Evolutionary conservation across 805 yeast genomes (phyloP).

Genomic region (Metschnikowia baotianmanensis): DNA sequence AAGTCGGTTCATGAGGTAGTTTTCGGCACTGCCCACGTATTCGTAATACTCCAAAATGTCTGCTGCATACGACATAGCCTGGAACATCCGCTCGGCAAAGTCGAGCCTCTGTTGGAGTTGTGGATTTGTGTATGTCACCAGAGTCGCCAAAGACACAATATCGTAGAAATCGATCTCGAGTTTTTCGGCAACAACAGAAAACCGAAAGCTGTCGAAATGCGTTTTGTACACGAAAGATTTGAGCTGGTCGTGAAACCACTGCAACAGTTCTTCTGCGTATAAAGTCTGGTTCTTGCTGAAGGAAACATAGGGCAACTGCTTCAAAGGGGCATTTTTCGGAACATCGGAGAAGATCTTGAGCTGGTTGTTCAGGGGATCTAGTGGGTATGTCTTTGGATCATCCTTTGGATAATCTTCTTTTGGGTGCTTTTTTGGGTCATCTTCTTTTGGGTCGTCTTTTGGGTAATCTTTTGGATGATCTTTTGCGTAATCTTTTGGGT

Average conservation of each 20-base stretch:
- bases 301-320: too few relatives aligned
- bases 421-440: too few relatives aligned
- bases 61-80: not conserved
- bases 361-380: too few relatives aligned
- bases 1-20: slow-evolving; percentile 1
- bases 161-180: not conserved
- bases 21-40: slow-evolving; percentile 1
- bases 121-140: not conserved
- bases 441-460: too few relatives aligned
- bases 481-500: too few relatives aligned
- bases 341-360: too few relatives aligned
- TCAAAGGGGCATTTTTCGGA: not conserved
- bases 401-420: too few relatives aligned
- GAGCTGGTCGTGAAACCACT: slow-evolving; percentile 1
- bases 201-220: slow-evolving; percentile 5
- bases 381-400: too few relatives aligned
- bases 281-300: not conserved
- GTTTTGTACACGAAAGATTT: not conserved
- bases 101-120: not conserved
- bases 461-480: too few relatives aligned
- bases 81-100: not conserved
- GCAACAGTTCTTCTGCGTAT: not conserved
- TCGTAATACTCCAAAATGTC: not conserved
- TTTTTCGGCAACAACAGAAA: not conserved
- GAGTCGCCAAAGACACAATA: not conserved